phyloP scores from a whole-genome alignment of 1,139 yeast species.

The Pichia sp. region DNA sequence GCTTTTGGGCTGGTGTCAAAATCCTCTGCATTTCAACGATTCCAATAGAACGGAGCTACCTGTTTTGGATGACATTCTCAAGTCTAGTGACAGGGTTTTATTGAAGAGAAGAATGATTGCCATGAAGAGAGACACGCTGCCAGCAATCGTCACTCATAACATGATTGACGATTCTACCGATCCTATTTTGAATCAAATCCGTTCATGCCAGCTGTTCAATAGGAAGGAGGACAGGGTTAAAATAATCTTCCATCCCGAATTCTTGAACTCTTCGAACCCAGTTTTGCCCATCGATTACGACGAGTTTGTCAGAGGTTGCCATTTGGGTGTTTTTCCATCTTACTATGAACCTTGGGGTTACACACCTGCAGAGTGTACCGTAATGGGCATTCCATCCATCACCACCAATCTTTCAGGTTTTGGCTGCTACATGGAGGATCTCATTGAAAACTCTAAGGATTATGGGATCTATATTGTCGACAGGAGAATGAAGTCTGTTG shows the following conservation, averaged over 20 bases:
- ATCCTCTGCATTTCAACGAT: slow-evolving; percentile 33
- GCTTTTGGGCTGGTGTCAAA: slow-evolving; percentile 76
- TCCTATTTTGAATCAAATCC: slow-evolving; percentile 86
- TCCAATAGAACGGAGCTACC: slow-evolving; percentile 43
- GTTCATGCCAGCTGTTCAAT: slow-evolving; percentile 88
- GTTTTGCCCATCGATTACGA: slow-evolving; percentile 91
- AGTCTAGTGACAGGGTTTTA: slow-evolving; percentile 83
- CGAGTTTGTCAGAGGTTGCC: slow-evolving; percentile 97
- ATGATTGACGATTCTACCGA: slow-evolving; percentile 90
- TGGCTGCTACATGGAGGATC: slow-evolving; percentile 98
- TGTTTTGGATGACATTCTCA: slow-evolving; percentile 71
- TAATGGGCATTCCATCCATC: slow-evolving; percentile 98
- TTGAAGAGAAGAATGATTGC: slow-evolving; percentile 93
- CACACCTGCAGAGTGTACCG: slow-evolving; percentile 99
- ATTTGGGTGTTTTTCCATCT: slow-evolving; percentile 96
- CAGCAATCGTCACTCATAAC: slow-evolving; percentile 97
- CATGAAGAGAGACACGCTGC: slow-evolving; percentile 78
- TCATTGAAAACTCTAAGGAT: slow-evolving; percentile 90
- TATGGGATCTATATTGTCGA: slow-evolving; percentile 97
- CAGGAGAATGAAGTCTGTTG: slow-evolving; percentile 88
- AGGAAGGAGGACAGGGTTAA: slow-evolving; percentile 88
- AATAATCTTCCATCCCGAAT: slow-evolving; percentile 96
- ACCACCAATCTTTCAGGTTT: slow-evolving; percentile 95
- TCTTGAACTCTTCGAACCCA: slow-evolving; percentile 91
- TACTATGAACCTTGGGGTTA: slow-evolving; percentile 99